phyloP scores from a whole-genome alignment of 2,329 filamentous ascomycete genomes.

The Exophiala bonariae region DNA sequence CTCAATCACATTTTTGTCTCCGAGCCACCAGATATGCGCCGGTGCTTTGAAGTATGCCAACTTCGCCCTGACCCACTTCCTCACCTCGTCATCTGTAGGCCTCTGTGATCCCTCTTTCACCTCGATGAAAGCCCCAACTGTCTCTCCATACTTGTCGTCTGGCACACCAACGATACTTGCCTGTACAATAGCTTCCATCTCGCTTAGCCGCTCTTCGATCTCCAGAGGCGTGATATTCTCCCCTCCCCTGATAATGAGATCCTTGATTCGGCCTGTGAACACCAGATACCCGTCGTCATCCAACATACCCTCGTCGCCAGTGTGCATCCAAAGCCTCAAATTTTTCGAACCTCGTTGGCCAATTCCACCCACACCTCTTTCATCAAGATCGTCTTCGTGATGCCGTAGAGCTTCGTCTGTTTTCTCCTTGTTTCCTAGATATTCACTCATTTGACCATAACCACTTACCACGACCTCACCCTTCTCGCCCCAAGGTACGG shows the following conservation, averaged over 20 bases:
- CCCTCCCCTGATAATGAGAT: conserved; percentile 85
- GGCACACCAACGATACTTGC: conserved; percentile 70
- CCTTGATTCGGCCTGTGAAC: conserved; percentile 69
- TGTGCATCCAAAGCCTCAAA: conserved; percentile 98
- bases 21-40: conserved; percentile 72
- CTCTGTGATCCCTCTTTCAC: conserved; percentile 52
- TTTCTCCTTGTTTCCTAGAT: conserved; percentile 69
- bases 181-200: conserved; percentile 60
- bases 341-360: too few relatives aligned
- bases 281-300: conserved; percentile 72
- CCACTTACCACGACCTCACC: conserved; percentile 83
- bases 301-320: conserved; percentile 86
- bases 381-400: conserved; percentile 49
- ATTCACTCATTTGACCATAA: conserved; percentile 86
- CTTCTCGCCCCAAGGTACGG: conserved; percentile 63
- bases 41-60: conserved; percentile 70
- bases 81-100: conserved; percentile 55
- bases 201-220: conserved; percentile 81
- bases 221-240: conserved; percentile 95
- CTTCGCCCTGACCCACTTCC: conserved; percentile 61
- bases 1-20: conserved; percentile 56
- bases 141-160: conserved; percentile 70
- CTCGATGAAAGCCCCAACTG: conserved; percentile 64
- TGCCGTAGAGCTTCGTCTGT: conserved; percentile 63
- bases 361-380: too few relatives aligned